Conservation (phyloP, 371 early-diverging fungal species). For the Entomophthora muscae region DNA sequence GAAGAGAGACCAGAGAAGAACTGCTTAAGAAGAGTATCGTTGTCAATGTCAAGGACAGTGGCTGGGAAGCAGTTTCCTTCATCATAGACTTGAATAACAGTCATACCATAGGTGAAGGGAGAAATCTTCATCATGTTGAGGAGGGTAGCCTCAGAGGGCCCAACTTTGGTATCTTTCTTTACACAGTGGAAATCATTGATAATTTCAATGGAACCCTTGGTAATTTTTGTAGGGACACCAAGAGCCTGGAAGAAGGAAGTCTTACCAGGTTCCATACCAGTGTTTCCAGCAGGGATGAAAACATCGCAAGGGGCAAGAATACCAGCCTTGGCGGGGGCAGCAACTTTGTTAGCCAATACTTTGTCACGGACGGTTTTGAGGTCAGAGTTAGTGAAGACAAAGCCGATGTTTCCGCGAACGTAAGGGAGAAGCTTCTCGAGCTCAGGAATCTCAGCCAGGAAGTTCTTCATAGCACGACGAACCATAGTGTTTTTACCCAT, state of each 20-base stretch:
- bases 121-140: conserved; percentile 99
- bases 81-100: conserved; percentile 87
- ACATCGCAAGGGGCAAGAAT: conserved; percentile 96
- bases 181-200: conserved; percentile 89
- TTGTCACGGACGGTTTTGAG: conserved; percentile 87
- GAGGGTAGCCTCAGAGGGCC: conserved; percentile 97
- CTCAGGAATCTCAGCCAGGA: conserved; percentile 63
- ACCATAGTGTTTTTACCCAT: conserved; percentile 99
- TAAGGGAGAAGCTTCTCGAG: conserved; percentile 71
- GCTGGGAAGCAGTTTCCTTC: conserved; percentile 84
- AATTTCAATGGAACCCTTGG: conserved; percentile 99
- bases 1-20: conserved; percentile 63
- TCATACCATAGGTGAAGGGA: conserved; percentile 99
- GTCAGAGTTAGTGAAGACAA: conserved; percentile 98
- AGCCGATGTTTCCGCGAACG: conserved; percentile 94
- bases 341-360: conserved; percentile 86
- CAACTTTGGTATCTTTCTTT: conserved; percentile 84
- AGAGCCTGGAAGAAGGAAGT: conserved; percentile 99
- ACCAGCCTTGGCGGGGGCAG: conserved; percentile 97
- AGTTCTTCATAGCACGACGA: conserved; percentile 80
- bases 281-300: conserved; percentile 93
- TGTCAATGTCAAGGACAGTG: conserved; percentile 85
- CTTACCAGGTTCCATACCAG: conserved; percentile 99
- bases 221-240: conserved; percentile 99
- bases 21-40: conserved; percentile 59